Base-by-base conservation (phyloP, 495 filamentous ascomycete genomes). In the Penicillium dipodomyicola region DNA sequence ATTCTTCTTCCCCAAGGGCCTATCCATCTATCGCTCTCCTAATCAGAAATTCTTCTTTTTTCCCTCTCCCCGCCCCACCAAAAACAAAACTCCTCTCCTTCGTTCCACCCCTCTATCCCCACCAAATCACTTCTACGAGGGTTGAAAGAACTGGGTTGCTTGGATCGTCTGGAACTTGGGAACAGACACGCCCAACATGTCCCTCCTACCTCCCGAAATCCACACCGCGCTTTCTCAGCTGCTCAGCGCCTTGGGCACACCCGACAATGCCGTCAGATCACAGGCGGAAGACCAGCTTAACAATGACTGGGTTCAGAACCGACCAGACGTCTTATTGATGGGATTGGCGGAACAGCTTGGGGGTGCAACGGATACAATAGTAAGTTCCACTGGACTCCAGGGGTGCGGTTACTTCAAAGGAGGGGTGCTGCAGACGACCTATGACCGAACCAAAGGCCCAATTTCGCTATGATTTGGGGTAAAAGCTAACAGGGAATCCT, bases 281-380 rank as follows among this genome's bases (percentile, higher is more conserved):
- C 85, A 89, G 67, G 92, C 92, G 47, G 95, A 99, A 74, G 90
- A 92, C 48, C 85, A 90, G 69, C 75, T 99, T 57, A 90, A 89
- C 67, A 87, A 84, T 72, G 88, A 92, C 72, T 99, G 94, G 94
- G 85, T 91, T 39, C 79, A 77, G 50, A 80, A 81, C 19, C 82
- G 86, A 41, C 92, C 95, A 35, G 92, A 96, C 61, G 79, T 94
- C 58, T 76, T 97, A 37, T 74, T 99, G 71, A 91, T 96, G 87
- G 95, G 92, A 54, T 74, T 99, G 62, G 91, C 87, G 19, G 95
- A 99, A 73, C 92, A 97, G 74, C 87, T 96, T 64, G 83, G 87
- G 62, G 83, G 78, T 17, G 80, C 88, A 20, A 78, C 82, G 58
- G 86, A 92, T 63, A 65, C 85, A 52, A 75, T 79, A 52, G 91